A percentile compares a stretch with the other conserved stretches of the same genome.
These are phyloP conservation scores for Candida ortonii DNA, from an alignment of 805 yeast genomes.

Conservation along the genomic window DNA sequence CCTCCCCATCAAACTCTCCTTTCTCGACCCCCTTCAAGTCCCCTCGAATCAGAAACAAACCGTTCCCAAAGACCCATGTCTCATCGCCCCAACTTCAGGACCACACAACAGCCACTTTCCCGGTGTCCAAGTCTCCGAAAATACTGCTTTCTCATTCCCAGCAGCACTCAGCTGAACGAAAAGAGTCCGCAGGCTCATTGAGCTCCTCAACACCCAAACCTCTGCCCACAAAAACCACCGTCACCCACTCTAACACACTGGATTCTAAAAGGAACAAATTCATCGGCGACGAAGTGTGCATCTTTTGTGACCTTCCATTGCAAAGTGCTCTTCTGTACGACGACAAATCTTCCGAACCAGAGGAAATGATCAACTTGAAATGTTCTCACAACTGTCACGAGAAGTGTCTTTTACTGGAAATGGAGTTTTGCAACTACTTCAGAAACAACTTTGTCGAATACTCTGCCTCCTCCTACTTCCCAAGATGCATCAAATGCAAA, in stretches of 20 bases:
- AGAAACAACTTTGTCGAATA: conserved; percentile 4
- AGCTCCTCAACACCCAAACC: too few species aligned
- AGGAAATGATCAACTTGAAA: conserved; percentile 42
- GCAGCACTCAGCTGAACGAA: too few species aligned
- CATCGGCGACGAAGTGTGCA: conserved; percentile 13
- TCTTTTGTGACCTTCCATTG: conserved; percentile 51
- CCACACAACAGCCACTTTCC: too few species aligned
- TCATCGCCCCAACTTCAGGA: too few species aligned
- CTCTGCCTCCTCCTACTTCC: conserved; percentile 19
- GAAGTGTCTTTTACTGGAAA: conserved; percentile 48
- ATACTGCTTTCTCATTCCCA: too few species aligned
- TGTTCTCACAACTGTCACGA: conserved; percentile 61
- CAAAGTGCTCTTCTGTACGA: conserved; percentile 37
- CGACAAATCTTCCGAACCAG: conserved; percentile 33
- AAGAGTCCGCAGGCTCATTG: too few species aligned
- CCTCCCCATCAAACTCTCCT: conserved; percentile 2
- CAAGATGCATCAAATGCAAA: conserved; percentile 26
- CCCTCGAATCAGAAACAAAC: conserved; percentile 1
- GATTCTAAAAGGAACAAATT: neutral
- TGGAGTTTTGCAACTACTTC: conserved; percentile 26
- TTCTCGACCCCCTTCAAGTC: conserved; percentile 3
- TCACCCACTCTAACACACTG: too few species aligned
- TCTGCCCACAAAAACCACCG: too few species aligned
- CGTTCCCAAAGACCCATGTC: too few species aligned
- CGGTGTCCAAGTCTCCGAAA: too few species aligned